Percentiles rank a stretch among this genome's conserved stretches.
Conservation (phyloP, 1,284 basidiomycete genomes). For the Apiotrichum brassicae region DNA sequence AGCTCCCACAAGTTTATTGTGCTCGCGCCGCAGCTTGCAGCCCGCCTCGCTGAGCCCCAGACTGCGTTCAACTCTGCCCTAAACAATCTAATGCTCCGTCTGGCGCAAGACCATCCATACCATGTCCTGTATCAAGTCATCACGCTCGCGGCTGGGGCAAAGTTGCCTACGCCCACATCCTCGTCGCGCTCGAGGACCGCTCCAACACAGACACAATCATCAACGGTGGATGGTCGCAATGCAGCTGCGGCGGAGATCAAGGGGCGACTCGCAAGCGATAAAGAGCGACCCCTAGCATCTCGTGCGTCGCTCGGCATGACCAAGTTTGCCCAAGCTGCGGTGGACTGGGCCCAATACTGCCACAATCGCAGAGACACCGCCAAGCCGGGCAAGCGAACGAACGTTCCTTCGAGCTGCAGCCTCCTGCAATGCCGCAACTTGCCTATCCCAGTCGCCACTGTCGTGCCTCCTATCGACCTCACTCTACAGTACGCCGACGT, state of each 20-base stretch:
- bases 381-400: not conserved
- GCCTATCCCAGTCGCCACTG: slow-evolving; percentile 75
- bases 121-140: slow-evolving; percentile 88
- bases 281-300: slow-evolving; percentile 58
- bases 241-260: slow-evolving; percentile 67
- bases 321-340: slow-evolving; percentile 62
- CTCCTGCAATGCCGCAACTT: slow-evolving; percentile 37
- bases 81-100: slow-evolving; percentile 60
- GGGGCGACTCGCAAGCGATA: slow-evolving; percentile 59
- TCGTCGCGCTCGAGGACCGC: slow-evolving; percentile 1
- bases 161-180: not conserved
- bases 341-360: slow-evolving; percentile 57
- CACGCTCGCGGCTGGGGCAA: slow-evolving; percentile 49
- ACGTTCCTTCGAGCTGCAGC: slow-evolving; percentile 2
- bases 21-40: slow-evolving; percentile 84
- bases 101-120: slow-evolving; percentile 87
- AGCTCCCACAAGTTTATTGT: slow-evolving; percentile 85
- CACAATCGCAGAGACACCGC: slow-evolving; percentile 17
- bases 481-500: slow-evolving; percentile 62
- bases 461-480: slow-evolving; percentile 63
- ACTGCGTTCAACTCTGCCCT: slow-evolving; percentile 59
- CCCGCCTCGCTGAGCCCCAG: slow-evolving; percentile 60
- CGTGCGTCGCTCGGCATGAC: slow-evolving; percentile 56
- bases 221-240: slow-evolving; percentile 51
- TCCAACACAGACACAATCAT: not conserved